Conservation (phyloP, 805 yeast genomes). For the Spencermartinsiella europaea region DNA sequence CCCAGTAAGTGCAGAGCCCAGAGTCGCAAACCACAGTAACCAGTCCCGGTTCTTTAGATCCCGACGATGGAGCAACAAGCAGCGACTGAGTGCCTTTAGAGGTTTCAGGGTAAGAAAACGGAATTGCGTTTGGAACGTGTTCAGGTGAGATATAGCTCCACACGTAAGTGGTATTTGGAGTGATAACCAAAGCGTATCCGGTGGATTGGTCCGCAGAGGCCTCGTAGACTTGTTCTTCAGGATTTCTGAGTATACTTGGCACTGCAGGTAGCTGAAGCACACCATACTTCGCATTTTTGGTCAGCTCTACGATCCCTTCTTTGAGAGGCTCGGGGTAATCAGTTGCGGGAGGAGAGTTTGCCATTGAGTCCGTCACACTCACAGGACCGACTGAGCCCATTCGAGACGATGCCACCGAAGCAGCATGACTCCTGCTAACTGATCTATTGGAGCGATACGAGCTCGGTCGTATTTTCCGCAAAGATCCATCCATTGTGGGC, state of each 20-base stretch:
- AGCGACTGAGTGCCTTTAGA: constrained; percentile 38
- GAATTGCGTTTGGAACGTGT: constrained; percentile 49
- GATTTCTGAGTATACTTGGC: constrained; percentile 39
- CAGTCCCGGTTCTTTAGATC: constrained; percentile 58
- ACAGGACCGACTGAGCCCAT: constrained; percentile 2
- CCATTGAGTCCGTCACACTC: not conserved
- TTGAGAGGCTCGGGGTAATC: not conserved
- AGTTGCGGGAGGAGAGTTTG: not conserved
- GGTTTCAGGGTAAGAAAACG: constrained; percentile 37
- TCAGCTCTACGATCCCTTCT: constrained; percentile 42
- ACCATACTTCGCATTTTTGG: constrained; percentile 53
- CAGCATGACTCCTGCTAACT: not conserved
- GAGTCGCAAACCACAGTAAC: constrained; percentile 54
- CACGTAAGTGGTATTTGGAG: constrained; percentile 49
- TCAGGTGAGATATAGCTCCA: constrained; percentile 69
- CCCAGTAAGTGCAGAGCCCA: constrained; percentile 65
- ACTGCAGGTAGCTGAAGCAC: constrained; percentile 52
- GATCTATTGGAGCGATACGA: not conserved
- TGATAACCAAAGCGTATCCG: constrained; percentile 45
- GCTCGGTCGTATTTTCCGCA: not conserved
- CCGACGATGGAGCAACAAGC: constrained; percentile 53
- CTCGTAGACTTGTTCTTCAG: constrained; percentile 18
- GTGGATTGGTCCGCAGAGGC: constrained; percentile 47
- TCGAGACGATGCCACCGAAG: not conserved
- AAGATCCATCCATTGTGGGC: not conserved